Percentiles rank a stretch among this genome's conserved stretches.
Conservation (phyloP, 2,329 filamentous ascomycete genomes). For the Mycosphaerella arachidis region DNA sequence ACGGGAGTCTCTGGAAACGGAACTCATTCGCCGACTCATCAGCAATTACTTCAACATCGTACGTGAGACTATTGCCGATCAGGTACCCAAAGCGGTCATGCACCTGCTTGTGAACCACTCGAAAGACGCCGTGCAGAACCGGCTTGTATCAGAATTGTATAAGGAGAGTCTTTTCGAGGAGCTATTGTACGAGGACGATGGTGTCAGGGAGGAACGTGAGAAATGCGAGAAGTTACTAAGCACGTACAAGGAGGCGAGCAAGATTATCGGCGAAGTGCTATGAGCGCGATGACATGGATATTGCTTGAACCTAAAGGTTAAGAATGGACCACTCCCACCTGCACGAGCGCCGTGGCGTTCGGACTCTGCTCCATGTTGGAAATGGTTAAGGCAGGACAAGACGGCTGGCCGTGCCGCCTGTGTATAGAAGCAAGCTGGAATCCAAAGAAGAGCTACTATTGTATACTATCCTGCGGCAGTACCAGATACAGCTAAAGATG, state of each 20-base stretch:
- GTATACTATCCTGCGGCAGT: neutral
- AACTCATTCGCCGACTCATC: constrained; percentile 92
- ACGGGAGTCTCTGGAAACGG: constrained; percentile 93
- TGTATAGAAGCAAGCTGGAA: neutral
- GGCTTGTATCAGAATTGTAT: constrained; percentile 92
- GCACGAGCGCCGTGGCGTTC: neutral
- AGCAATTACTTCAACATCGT: constrained; percentile 99
- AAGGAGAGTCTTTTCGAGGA: constrained; percentile 90
- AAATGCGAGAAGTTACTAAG: constrained; percentile 95
- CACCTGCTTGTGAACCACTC: constrained; percentile 97
- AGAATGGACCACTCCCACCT: neutral
- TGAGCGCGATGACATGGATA: constrained; percentile 38
- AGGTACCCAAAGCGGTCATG: constrained; percentile 98
- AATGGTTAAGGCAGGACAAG: neutral
- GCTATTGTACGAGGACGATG: constrained; percentile 93
- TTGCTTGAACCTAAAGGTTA: neutral
- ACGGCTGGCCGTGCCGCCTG: neutral
- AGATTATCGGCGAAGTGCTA: constrained; percentile 95
- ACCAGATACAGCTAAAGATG: neutral
- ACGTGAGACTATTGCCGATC: constrained; percentile 94
- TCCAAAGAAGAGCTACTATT: neutral
- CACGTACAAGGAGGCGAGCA: constrained; percentile 95
- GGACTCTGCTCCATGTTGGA: neutral
- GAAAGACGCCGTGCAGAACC: constrained; percentile 96
- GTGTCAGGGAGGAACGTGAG: constrained; percentile 93